Conservation (phyloP, 768 basidiomycete species). For the Boletellus ananiceps region DNA sequence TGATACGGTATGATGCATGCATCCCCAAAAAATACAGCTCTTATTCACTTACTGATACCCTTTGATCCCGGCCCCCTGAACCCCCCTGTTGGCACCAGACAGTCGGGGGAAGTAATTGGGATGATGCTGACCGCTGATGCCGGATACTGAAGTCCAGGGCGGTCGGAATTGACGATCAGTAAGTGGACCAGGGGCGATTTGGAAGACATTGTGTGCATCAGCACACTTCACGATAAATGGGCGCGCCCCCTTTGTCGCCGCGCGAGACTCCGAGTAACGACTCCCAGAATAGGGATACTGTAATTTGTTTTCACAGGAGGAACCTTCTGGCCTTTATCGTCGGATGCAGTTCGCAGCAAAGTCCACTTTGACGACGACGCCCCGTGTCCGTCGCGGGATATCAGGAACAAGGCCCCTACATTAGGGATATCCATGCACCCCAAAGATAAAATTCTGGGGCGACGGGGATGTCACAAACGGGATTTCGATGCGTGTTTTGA, state of each 20-base stretch:
- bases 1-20: constrained; percentile 42
- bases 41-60: constrained; percentile 8
- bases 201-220: constrained; percentile 32
- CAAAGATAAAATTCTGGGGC: constrained; percentile 22
- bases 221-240: constrained; percentile 34
- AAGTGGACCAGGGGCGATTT: constrained; percentile 18
- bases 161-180: constrained; percentile 9
- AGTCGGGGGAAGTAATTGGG: too few relatives aligned
- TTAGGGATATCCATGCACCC: constrained; percentile 20
- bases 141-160: too few relatives aligned
- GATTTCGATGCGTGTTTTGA: constrained; percentile 20
- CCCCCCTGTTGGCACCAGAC: too few relatives aligned
- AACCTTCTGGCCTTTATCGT: too few relatives aligned
- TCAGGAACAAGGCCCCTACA: constrained; percentile 16
- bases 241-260: neutral
- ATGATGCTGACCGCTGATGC: too few relatives aligned
- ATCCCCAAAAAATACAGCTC: constrained; percentile 29
- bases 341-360: too few relatives aligned
- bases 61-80: neutral
- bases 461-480: constrained; percentile 21
- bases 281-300: neutral
- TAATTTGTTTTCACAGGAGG: neutral
- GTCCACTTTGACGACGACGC: too few relatives aligned
- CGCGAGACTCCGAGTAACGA: neutral
- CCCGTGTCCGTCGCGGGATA: too few relatives aligned